A percentile compares a stretch with the other conserved stretches of the same genome.
Evolutionary conservation across 306 rosid species (phyloP).

Genomic region (Corylus americana): DNA sequence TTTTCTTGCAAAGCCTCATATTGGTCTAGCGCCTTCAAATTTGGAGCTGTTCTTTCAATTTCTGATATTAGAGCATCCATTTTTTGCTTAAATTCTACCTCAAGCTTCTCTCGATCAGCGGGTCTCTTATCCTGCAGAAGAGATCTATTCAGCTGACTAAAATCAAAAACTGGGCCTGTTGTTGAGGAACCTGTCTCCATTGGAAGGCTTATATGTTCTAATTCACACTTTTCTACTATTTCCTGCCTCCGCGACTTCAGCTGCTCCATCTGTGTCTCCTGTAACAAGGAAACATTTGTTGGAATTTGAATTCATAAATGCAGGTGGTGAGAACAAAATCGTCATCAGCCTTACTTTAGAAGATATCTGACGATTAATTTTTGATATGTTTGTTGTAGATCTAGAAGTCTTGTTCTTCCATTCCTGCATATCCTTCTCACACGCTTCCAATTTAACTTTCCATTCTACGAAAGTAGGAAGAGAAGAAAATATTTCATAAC

Average conservation of each 20-base stretch:
- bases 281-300: slow-evolving; percentile 32
- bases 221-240: slow-evolving; percentile 81
- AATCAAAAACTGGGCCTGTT: slow-evolving; percentile 68
- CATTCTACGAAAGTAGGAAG: slow-evolving; percentile 50
- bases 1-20: slow-evolving; percentile 85
- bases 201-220: slow-evolving; percentile 83
- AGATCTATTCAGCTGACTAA: slow-evolving; percentile 65
- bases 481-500: slow-evolving; percentile 25
- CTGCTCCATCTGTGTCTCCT: slow-evolving; percentile 86
- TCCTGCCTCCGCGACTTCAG: slow-evolving; percentile 75
- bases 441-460: slow-evolving; percentile 88
- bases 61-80: slow-evolving; percentile 72
- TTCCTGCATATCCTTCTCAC: slow-evolving; percentile 94
- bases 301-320: slow-evolving; percentile 24
- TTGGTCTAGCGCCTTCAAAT: slow-evolving; percentile 96
- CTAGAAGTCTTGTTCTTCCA: slow-evolving; percentile 90
- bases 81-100: slow-evolving; percentile 75
- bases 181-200: slow-evolving; percentile 75
- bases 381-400: slow-evolving; percentile 80
- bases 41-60: slow-evolving; percentile 94
- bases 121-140: slow-evolving; percentile 63
- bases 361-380: slow-evolving; percentile 84
- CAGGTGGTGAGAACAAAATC: slow-evolving; percentile 16
- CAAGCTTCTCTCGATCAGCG: slow-evolving; percentile 73
- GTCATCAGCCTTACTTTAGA: slow-evolving; percentile 59